A percentile compares a stretch with the other conserved stretches of the same genome.
These are phyloP conservation scores for Phialophora chinensis DNA, from an alignment of 2,329 filamentous ascomycete species.

Conservation along the genomic window DNA sequence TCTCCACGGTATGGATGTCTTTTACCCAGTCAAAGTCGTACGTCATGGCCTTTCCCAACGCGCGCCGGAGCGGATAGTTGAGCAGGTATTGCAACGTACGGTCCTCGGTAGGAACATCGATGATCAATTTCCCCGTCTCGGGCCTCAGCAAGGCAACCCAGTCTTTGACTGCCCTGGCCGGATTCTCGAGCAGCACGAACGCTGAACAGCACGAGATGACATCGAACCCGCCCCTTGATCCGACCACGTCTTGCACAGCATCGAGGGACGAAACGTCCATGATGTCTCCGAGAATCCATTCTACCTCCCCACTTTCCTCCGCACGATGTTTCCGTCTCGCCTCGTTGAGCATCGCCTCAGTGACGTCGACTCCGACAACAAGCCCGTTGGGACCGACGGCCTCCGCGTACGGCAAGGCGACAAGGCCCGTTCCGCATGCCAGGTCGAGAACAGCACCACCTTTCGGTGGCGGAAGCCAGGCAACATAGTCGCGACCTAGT, in stretches of 20 bases:
- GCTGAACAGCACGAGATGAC: constrained; percentile 32
- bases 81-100: constrained; percentile 25
- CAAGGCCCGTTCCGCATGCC: constrained; percentile 54
- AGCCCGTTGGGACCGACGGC: constrained; percentile 47
- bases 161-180: constrained; percentile 20
- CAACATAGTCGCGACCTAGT: constrained; percentile 49
- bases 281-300: constrained; percentile 23
- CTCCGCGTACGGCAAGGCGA: constrained; percentile 49
- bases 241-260: constrained; percentile 16
- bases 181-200: constrained; percentile 26
- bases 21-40: constrained; percentile 21
- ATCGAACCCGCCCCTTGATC: constrained; percentile 20
- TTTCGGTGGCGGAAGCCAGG: constrained; percentile 39
- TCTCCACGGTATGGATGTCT: constrained; percentile 23
- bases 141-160: constrained; percentile 25
- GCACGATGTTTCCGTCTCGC: constrained; percentile 37
- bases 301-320: constrained; percentile 3
- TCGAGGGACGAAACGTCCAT: constrained; percentile 16
- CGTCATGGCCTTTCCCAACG: constrained; percentile 13
- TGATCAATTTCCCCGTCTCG: constrained; percentile 31
- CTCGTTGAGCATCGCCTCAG: constrained; percentile 49
- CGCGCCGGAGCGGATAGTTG: constrained; percentile 16
- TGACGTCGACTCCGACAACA: constrained; percentile 52
- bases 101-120: constrained; percentile 31
- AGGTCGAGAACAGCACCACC: constrained; percentile 54